A percentile compares a stretch with the other conserved stretches of the same genome.
Conservation (phyloP, 2,329 filamentous ascomycete genomes). For the Dactylonectria macrodidyma region DNA sequence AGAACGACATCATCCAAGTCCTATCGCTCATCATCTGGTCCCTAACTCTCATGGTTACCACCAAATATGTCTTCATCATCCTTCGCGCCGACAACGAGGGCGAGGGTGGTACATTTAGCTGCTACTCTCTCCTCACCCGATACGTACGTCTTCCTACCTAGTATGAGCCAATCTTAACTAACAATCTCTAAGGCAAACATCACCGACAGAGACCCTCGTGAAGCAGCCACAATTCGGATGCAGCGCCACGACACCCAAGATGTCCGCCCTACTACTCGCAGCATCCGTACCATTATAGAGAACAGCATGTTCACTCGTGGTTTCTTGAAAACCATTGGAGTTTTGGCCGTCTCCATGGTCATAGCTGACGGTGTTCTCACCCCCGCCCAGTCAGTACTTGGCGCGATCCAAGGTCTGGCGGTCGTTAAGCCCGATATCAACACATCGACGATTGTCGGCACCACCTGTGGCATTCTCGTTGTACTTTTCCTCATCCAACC, state of each 20-base stretch:
- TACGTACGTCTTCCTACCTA: slow-evolving; percentile 49
- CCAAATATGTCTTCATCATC: slow-evolving; percentile 77
- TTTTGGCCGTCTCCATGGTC: slow-evolving; percentile 76
- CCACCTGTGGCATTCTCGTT: slow-evolving; percentile 74
- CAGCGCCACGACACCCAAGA: slow-evolving; percentile 11
- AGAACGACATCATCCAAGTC: slow-evolving; percentile 71
- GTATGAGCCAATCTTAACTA: neutral
- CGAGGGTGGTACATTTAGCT: slow-evolving; percentile 77
- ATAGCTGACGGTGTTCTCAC: slow-evolving; percentile 76
- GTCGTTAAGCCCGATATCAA: slow-evolving; percentile 70
- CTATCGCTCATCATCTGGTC: slow-evolving; percentile 78
- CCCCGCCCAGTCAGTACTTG: slow-evolving; percentile 77
- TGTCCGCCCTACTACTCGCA: slow-evolving; percentile 6
- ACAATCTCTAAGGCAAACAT: slow-evolving; percentile 61
- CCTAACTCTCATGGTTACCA: slow-evolving; percentile 75
- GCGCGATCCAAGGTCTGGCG: slow-evolving; percentile 73
- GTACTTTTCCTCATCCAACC: slow-evolving; percentile 75
- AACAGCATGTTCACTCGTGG: slow-evolving; percentile 64
- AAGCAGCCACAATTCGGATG: slow-evolving; percentile 48
- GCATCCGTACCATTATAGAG: slow-evolving; percentile 69
- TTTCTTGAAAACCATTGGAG: slow-evolving; percentile 71
- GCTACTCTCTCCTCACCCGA: slow-evolving; percentile 74
- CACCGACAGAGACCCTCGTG: slow-evolving; percentile 68
- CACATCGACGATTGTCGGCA: slow-evolving; percentile 70
- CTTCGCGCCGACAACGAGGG: slow-evolving; percentile 77